Conservation (phyloP, 1,284 basidiomycete genomes). For the Macrocybe sp. region DNA sequence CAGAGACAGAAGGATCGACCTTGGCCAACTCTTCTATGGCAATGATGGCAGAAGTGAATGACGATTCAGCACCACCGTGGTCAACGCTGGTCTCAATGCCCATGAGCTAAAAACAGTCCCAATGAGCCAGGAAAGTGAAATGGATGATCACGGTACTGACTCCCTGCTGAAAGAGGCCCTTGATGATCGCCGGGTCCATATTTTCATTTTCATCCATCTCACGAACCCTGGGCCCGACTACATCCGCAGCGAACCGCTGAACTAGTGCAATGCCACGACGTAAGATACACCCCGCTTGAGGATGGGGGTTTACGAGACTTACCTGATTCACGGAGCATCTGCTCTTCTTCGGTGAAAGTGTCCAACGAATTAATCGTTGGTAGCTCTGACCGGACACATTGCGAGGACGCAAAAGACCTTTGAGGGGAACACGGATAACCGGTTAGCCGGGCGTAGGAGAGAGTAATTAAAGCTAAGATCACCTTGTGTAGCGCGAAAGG, state of each 20-base stretch:
- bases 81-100: conserved; percentile 90
- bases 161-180: conserved; percentile 93
- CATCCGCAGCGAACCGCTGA: conserved; percentile 82
- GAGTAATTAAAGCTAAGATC: background rate
- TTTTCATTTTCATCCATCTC: conserved; percentile 98
- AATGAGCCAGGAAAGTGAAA: no score
- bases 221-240: conserved; percentile 85
- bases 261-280: conserved; percentile 42
- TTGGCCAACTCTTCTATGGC: conserved; percentile 97
- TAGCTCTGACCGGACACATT: conserved; percentile 26
- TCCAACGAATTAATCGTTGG: conserved; percentile 56
- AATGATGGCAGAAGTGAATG: conserved; percentile 95
- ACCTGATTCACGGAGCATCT: conserved; percentile 89
- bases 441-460: no score
- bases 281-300: conserved; percentile 1
- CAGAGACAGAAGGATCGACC: conserved; percentile 94
- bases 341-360: conserved; percentile 87
- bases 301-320: conserved; percentile 14
- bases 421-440: background rate
- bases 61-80: conserved; percentile 84
- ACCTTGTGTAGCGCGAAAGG: conserved; percentile 2
- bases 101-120: conserved; percentile 67
- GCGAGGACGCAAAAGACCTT: conserved; percentile 40
- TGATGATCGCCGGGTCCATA: conserved; percentile 90
- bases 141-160: conserved; percentile 41